Evolutionary conservation across 1,284 basidiomycete genomes (phyloP), one percentile per base, ranked within the genome.

Genomic region (Pyrrhoderma noxium): DNA sequence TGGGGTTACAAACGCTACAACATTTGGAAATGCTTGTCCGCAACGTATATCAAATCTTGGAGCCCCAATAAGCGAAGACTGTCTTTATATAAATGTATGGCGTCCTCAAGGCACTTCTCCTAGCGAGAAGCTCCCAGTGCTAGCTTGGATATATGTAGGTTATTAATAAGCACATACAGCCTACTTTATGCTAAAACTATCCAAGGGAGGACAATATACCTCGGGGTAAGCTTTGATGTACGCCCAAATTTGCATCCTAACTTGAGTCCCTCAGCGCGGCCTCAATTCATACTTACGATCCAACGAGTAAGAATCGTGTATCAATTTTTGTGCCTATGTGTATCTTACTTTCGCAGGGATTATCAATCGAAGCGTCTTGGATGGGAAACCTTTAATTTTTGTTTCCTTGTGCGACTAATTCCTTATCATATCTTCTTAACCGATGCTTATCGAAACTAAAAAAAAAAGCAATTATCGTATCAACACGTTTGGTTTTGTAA

Each of bases 401-500:
- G 76, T 79, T 18, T 76, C 76, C 2, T 68, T 73, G 76, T 77
- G 57, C 40, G 38, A 42, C 41, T 40, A 8, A 40, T 7, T 5
- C n/a, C 38, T 40, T 40, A 40, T 40, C 5, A 18, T 22, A 18
- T 16, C 14, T 7, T 16, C 35, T 16, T 37, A 37, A 37, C 35
- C n/a, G n/a, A n/a, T n/a, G n/a, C n/a, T n/a, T n/a, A n/a, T n/a
- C n/a, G n/a, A n/a, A n/a, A n/a, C 38, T 8, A 4, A 22, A 7
- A 14, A 18, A 5, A 18, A 22, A 7, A 80, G 76, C 3, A 80
- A 80, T 57, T 79, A 79, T 56, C 75, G 76, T 0, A 49, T 79
- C 44, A 79, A 80, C 58, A 77, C 76, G 0, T 80, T 80, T 56
- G 77, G 78, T 52, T 80, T 80, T 54, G 76, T 79, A 52, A 60